Percentiles rank a stretch among this genome's conserved stretches.
These are phyloP conservation scores for Euphorbia peplus DNA, from an alignment of 345 rosid species.

Conservation along the genomic window DNA sequence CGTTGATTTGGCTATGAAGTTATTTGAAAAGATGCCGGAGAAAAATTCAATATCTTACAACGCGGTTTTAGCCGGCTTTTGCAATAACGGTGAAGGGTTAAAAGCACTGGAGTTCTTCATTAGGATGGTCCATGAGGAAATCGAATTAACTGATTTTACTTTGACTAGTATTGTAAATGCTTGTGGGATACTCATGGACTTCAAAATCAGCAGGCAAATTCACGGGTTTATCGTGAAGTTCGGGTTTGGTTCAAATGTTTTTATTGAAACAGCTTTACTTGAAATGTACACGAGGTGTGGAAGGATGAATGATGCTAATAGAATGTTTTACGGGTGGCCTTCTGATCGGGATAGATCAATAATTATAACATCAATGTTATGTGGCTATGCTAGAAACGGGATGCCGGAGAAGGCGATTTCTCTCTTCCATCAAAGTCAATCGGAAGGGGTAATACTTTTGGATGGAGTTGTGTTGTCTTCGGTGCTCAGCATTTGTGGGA, in stretches of 20 bases:
- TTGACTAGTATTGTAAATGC: slow-evolving; percentile 59
- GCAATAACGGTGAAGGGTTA: slow-evolving; percentile 49
- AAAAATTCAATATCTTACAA: slow-evolving; percentile 58
- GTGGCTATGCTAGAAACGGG: slow-evolving; percentile 73
- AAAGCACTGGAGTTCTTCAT: slow-evolving; percentile 49
- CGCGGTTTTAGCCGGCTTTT: slow-evolving; percentile 66
- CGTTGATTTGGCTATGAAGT: slow-evolving; percentile 56
- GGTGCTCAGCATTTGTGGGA: slow-evolving; percentile 60
- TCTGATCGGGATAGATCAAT: slow-evolving; percentile 39
- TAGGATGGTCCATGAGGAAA: slow-evolving; percentile 50
- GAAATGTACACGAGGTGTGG: slow-evolving; percentile 84
- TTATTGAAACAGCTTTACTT: slow-evolving; percentile 61
- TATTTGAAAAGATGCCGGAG: slow-evolving; percentile 59
- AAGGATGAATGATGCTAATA: slow-evolving; percentile 70
- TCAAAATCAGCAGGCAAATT: slow-evolving; percentile 56
- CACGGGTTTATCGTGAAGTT: slow-evolving; percentile 69
- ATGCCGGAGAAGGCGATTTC: slow-evolving; percentile 64
- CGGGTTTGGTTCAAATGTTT: slow-evolving; percentile 52
- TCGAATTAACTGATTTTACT: slow-evolving; percentile 59
- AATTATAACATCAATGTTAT: slow-evolving; percentile 62
- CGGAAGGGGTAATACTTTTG: slow-evolving; percentile 42
- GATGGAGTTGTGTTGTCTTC: slow-evolving; percentile 66
- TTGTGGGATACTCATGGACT: slow-evolving; percentile 50
- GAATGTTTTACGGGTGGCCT: slow-evolving; percentile 55
- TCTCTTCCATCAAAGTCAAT: slow-evolving; percentile 36